Conservation (phyloP, 495 filamentous ascomycete genomes). For the Aspergillus saccharolyticus region DNA sequence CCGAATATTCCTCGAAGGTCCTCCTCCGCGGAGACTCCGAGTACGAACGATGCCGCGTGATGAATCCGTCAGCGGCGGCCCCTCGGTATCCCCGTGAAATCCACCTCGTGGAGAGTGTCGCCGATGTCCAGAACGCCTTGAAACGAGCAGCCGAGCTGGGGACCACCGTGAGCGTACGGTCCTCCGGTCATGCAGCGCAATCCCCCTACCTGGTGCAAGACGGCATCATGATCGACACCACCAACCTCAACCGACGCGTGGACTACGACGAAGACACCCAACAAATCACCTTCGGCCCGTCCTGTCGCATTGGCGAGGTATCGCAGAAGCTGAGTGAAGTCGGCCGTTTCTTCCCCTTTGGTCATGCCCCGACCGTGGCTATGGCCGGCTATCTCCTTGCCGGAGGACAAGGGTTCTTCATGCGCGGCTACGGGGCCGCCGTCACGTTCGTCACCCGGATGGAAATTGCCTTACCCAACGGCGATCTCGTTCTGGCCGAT, state of each 20-base stretch:
- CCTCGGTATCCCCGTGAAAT: background rate
- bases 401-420: conserved; percentile 2
- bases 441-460: background rate
- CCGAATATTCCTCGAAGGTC: conserved; percentile 4
- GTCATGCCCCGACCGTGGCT: background rate
- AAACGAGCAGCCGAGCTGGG: background rate
- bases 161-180: background rate
- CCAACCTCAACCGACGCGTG: background rate
- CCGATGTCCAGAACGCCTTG: background rate
- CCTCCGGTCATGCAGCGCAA: background rate
- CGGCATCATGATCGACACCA: background rate
- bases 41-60: background rate
- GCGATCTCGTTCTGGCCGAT: conserved; percentile 24
- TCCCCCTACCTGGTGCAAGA: background rate
- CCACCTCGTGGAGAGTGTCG: background rate
- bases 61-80: background rate
- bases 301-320: background rate
- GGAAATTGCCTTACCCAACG: conserved; percentile 40
- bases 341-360: conserved; percentile 1
- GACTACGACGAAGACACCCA: background rate
- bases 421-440: background rate
- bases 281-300: background rate
- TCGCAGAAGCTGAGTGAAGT: background rate
- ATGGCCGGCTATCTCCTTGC: background rate
- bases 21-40: background rate